Base-by-base conservation (phyloP, 192 early-diverging fungal species). In the Coemansia sp. region DNA sequence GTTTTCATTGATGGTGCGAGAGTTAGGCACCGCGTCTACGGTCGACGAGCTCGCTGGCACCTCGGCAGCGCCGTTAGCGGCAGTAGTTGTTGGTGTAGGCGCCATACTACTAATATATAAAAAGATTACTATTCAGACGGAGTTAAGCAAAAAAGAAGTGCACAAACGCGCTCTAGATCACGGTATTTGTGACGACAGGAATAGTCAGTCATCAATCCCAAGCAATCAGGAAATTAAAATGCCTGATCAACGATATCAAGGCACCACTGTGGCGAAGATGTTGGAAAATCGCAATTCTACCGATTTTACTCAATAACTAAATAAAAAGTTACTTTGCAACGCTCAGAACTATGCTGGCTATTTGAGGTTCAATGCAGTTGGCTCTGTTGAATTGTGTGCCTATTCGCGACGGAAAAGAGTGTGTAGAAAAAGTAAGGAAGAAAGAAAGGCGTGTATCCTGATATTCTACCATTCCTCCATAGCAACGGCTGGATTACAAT, bases 1-100 rank as follows among this genome's bases (percentile, higher is more conserved):
- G 69, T 76, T 75, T 34, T 83, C 81, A 70, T 78, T 78, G 40
- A 83, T 83, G 24, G 73, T 83, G 64, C 81, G 76, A 12, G 81
- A 78, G 73, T 78, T 83, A 50, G 81, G 81, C 29, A 81, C 20
- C 6, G 68, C 60, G 44, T 69, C 73, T 24, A 50, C 47, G 47
- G 20, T 22, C 47, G n/a, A 22, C 47, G 9, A 22, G 22, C 47
- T 50, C n/a, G 47, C 47, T 0, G n/a, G 47, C 18, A 22, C n/a
- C 18, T 20, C n/a, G 47, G 47, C 7, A 22, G 20, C n/a, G 20
- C 47, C 20, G 47, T 20, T 50, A 22, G 20, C 47, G 3, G 47
- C 8, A 9, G 47, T 50, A 22, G 47, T 22, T n/a, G 47, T 50
- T 9, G 47, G 8, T 50, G 18, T 50, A 10, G 47, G 47, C n/a